Base-by-base conservation (phyloP, 345 rosid species). In the Lepidium didymum region DNA sequence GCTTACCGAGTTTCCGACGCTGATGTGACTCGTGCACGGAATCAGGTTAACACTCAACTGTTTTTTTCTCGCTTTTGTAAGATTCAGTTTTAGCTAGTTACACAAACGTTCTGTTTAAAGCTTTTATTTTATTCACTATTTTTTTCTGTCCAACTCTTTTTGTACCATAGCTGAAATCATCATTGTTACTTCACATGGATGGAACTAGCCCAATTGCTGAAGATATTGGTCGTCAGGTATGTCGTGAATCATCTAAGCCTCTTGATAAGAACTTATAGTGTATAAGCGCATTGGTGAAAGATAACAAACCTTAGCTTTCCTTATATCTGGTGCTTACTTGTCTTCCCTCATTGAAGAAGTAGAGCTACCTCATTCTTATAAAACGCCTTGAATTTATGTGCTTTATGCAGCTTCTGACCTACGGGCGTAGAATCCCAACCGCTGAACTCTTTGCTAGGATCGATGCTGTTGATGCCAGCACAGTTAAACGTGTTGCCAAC, bases 221-320 rank as follows among this genome's bases (percentile, higher is more conserved):
- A 75, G 96, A 95, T 78, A 95, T 91, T 63, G 97, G 97, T 40
- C 96, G 96, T 52, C 99, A 95, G 97, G 99, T 95, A 80, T 56
- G 44, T 55, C 0, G n/a, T 38, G 35, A 51, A 59, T 67, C 37
- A 43, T 66, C 14, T 23, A 59, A 50, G 67, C 49, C 42, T 51
- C 67, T 42, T 51, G 27, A 62, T 61, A 7, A 10, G 15, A 49
- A 18, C 7, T 25, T 49, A 50, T 6, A 13, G 25, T 5, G 7
- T 67, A 7, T 42, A 19, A 45, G 33, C 36, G 35, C 7, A 9
- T 35, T 49, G 43, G 61, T 49, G 65, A 57, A 60, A 69, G 53
- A 69, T 47, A 38, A 2, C 44, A 51, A 33, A 18, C 43, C 13
- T 8, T 42, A 14, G 25, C 57, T 35, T 47, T 50, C 21, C 21